A percentile compares a stretch with the other conserved stretches of the same genome.
Conservation (phyloP, 352 stramenopile species). For the Phytophthora hybrid region DNA sequence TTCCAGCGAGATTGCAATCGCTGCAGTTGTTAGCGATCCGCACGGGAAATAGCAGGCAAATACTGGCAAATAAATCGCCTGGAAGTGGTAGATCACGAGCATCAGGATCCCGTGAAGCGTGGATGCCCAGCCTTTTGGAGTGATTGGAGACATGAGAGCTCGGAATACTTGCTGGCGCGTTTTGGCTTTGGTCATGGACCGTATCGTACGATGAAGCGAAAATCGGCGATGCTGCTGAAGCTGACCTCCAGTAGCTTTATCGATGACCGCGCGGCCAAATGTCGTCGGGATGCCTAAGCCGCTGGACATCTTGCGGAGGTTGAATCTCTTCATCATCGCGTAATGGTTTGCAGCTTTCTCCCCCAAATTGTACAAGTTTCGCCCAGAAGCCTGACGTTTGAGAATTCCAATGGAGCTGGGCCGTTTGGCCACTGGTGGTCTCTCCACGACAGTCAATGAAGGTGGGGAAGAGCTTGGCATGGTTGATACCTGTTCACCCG, state of each 20-base stretch:
- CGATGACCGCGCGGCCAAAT: constrained; percentile 15
- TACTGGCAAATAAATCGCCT: constrained; percentile 20
- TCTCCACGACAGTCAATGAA: not conserved
- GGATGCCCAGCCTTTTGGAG: constrained; percentile 10
- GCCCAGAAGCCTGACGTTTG: not conserved
- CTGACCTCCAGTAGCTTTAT: constrained; percentile 9
- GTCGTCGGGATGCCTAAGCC: not conserved
- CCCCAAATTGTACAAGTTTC: constrained; percentile 18
- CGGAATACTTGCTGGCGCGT: not conserved
- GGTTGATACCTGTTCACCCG: too few relatives aligned
- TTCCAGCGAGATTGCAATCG: constrained; percentile 10
- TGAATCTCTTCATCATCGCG: constrained; percentile 19
- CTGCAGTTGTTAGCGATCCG: not conserved
- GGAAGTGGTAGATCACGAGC: constrained; percentile 20
- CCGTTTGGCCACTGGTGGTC: not conserved
- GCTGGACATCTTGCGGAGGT: constrained; percentile 25
- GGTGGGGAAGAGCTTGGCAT: not conserved
- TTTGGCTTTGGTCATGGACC: constrained; percentile 2
- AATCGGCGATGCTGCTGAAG: not conserved
- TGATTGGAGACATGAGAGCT: constrained; percentile 9
- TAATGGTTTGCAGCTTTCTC: constrained; percentile 18
- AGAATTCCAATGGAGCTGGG: not conserved
- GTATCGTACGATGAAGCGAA: constrained; percentile 1
- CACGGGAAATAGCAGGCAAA: constrained; percentile 4
- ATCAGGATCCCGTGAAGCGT: constrained; percentile 12